phyloP scores from a whole-genome alignment of 768 basidiomycete species.

The Hortiboletus flavorubellus region DNA sequence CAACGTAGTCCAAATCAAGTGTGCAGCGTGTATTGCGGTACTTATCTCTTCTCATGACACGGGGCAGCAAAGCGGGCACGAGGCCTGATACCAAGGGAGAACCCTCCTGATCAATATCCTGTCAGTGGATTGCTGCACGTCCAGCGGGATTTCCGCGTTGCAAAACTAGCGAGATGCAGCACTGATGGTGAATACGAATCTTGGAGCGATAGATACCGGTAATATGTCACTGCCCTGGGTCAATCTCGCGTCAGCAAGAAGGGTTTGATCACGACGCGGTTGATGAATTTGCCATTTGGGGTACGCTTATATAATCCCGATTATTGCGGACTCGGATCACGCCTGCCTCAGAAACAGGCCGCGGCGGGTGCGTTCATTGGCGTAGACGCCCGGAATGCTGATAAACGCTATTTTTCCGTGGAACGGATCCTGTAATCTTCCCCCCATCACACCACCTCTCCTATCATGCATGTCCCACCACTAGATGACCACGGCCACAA shows the following conservation, averaged over 20 bases:
- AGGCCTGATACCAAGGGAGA: conserved; percentile 3
- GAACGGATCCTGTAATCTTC: background rate
- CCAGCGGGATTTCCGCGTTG: background rate
- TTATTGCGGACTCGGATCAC: conserved; percentile 30
- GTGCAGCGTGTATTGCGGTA: background rate
- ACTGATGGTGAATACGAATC: background rate
- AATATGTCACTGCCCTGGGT: background rate
- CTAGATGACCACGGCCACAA: conserved; percentile 21
- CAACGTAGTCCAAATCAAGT: conserved; percentile 4
- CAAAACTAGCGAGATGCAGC: background rate
- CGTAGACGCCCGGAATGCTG: conserved; percentile 24
- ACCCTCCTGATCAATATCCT: background rate
- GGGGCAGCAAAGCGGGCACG: background rate
- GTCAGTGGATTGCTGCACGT: background rate
- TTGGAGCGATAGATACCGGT: background rate
- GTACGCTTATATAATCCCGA: conserved; percentile 26
- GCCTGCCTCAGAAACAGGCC: conserved; percentile 15
- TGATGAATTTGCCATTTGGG: conserved; percentile 3
- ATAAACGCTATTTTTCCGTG: conserved; percentile 31
- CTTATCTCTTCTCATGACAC: conserved; percentile 13
- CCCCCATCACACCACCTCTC: conserved; percentile 5
- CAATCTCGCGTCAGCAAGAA: conserved; percentile 7
- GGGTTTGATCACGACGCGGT: background rate
- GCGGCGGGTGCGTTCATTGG: conserved; percentile 2
- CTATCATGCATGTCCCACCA: conserved; percentile 22